Percentiles rank a stretch among this genome's conserved stretches.
These are phyloP conservation scores for Populus hybrid DNA, from an alignment of 441 rosid species.

Conservation along the genomic window DNA sequence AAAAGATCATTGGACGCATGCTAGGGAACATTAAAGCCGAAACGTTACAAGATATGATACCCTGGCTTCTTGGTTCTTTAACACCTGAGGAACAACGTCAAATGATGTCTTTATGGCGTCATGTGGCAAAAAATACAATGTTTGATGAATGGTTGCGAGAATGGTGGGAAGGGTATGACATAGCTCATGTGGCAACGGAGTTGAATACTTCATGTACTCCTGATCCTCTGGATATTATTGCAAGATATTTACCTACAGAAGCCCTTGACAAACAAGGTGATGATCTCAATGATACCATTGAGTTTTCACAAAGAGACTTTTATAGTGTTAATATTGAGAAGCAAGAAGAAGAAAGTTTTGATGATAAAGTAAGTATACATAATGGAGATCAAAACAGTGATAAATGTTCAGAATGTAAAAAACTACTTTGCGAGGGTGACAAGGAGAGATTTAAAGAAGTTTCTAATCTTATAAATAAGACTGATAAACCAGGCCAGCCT, in stretches of 20 bases:
- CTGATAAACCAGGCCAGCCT: slow-evolving; percentile 22
- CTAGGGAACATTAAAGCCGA: slow-evolving; percentile 78
- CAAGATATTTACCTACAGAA: slow-evolving; percentile 50
- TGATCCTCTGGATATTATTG: slow-evolving; percentile 68
- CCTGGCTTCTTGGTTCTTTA: slow-evolving; percentile 72
- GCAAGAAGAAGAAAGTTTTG: slow-evolving; percentile 23
- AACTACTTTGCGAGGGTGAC: slow-evolving; percentile 25
- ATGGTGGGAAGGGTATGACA: slow-evolving; percentile 66
- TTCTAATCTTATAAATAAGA: slow-evolving; percentile 11
- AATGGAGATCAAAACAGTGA: slow-evolving; percentile 25
- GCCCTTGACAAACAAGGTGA: slow-evolving; percentile 27
- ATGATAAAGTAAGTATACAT: slow-evolving; percentile 22
- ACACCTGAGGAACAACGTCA: slow-evolving; percentile 54
- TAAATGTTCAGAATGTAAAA: slow-evolving; percentile 30
- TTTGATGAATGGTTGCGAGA: slow-evolving; percentile 83
- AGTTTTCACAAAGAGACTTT: slow-evolving; percentile 20
- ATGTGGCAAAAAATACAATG: slow-evolving; percentile 74
- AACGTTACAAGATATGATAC: slow-evolving; percentile 70
- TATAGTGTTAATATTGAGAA: slow-evolving; percentile 22
- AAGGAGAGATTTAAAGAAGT: slow-evolving; percentile 31
- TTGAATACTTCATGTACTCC: slow-evolving; percentile 25
- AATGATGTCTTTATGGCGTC: slow-evolving; percentile 61
- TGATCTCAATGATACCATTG: slow-evolving; percentile 12
- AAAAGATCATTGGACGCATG: slow-evolving; percentile 65
- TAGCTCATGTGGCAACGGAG: slow-evolving; percentile 33